Conservation (phyloP, 768 basidiomycete genomes). For the Astraeus odoratus region DNA sequence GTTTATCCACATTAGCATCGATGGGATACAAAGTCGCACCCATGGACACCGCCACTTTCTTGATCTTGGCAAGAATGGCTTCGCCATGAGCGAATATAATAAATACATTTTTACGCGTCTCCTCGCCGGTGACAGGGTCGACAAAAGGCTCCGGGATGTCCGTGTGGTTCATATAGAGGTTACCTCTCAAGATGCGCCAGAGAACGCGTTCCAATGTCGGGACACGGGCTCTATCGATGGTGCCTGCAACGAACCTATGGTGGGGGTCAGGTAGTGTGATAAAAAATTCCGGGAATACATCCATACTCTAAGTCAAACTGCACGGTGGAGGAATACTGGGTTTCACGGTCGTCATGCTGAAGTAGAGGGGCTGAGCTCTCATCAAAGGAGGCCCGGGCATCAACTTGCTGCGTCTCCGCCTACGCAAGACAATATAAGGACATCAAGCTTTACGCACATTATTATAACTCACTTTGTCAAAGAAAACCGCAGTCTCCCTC, state of each 20-base stretch:
- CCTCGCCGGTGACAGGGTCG: slow-evolving; percentile 73
- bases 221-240: slow-evolving; percentile 87
- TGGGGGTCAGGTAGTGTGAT: not conserved
- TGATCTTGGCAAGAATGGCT: slow-evolving; percentile 88
- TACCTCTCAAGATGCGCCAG: slow-evolving; percentile 96
- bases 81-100: slow-evolving; percentile 99
- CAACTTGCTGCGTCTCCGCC: slow-evolving; percentile 73
- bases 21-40: slow-evolving; percentile 96
- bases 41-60: slow-evolving; percentile 98
- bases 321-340: slow-evolving; percentile 43
- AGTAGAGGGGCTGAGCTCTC: slow-evolving; percentile 87
- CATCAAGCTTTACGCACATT: not conserved
- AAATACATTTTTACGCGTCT: slow-evolving; percentile 97
- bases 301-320: slow-evolving; percentile 87
- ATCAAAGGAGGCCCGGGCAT: slow-evolving; percentile 85
- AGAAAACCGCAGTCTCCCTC: slow-evolving; percentile 93
- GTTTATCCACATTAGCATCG: slow-evolving; percentile 90
- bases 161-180: slow-evolving; percentile 97
- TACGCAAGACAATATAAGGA: slow-evolving; percentile 24
- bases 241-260: slow-evolving; percentile 88
- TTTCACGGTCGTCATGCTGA: slow-evolving; percentile 83
- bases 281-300: not conserved
- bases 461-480: slow-evolving; percentile 58
- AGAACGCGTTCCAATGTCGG: slow-evolving; percentile 94
- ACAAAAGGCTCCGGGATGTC: slow-evolving; percentile 92